Base-by-base conservation (phyloP, 2,329 filamentous ascomycete species). In the Alternaria brassicicola region DNA sequence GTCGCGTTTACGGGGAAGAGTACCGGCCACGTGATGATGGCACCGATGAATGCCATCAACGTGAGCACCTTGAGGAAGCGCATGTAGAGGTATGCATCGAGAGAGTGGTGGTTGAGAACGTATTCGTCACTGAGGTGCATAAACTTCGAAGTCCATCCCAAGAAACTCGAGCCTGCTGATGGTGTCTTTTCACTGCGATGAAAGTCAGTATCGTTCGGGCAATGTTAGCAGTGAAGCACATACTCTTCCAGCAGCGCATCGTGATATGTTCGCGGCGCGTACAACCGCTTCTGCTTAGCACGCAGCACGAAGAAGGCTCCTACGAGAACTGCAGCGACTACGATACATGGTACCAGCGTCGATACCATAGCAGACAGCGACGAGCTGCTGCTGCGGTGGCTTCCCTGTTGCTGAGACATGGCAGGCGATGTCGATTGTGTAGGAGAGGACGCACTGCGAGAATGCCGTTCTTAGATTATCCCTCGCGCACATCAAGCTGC, bases 111-210 rank as follows among this genome's bases (percentile, higher is more conserved):
- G 58, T 80, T 78, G 48, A 83, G 75, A 17, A 83, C 76, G 55
- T 80, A 81, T 23, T 70, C 70, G 63, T 82, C 80, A 17, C 76
- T 69, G 30, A 82, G 78, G 63, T 62, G 68, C 15, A 74, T 71
- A 59, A 81, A 81, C 51, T 80, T 77, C 12, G 72, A 75, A 47
- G 86, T 79, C 84, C 85, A 87, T 63, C 83, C 82, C 41, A 86
- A 71, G 55, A 83, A 76, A 35, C 82, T 80, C 15, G 55, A 56
- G n/a, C 74, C 72, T 19, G 70, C 75, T 7, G 81, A 75, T 19
- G 84, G 84, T 41, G 79, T 84, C 61, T 78, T 58, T 30, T 55
- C 50, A 15, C 55, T 58, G 26, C 4, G 4, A 6, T 9, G 1
- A 15, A 21, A 4, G 19, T 58, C 15, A 58, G 35, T 25, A 26